Evolutionary conservation across 106 monocot genomes (phyloP), one percentile per base, ranked within the genome.

Genomic region (Vanilla planifolia): DNA sequence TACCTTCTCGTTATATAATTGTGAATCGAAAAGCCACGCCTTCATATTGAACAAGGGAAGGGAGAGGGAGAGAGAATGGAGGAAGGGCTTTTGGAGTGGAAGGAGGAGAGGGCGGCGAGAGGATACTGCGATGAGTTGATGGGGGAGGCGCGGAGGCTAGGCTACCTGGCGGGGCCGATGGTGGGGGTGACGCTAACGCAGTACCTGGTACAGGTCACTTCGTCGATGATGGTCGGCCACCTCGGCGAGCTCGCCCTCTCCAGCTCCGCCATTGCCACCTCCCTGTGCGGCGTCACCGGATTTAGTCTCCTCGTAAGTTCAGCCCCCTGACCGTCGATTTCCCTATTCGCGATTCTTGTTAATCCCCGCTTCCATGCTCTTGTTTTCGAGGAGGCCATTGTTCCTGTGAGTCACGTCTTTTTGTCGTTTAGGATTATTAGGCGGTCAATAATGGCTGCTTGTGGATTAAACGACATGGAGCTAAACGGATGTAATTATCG

Each of bases 191-290:
- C 67, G 22, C 43, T 81, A 6, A 65, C 86, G 27, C 81, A 75
- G 72, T 72, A 56, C 53, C 40, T 78, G 20, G 25, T 81, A 5
- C 78, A 68, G 66, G 75, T 86, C 8, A 55, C 62, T 41, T 86
- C 86, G 0, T 61, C 53, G 39, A 86, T 81, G 86, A 81, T 86
- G 71, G 86, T 86, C 2, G 86, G 86, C 9, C 86, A 86, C 41
- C 74, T 86, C 52, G 78, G 86, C 24, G 59, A 75, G 69, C 78
- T 86, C 43, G 28, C 70, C 36, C 81, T 86, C 37, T 68, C 81
- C 40, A 69, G 72, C 51, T 45, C 86, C 37, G 81, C 86, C 59
- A 72, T 86, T 50, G 86, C 81, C 33, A 81, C 78, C 42, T 81
- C 81, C 24, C 81, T 86, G 48, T 51, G 72, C 47, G 45, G 48